Conservation (phyloP, 805 yeast genomes). For the Candida namnaoensis region DNA sequence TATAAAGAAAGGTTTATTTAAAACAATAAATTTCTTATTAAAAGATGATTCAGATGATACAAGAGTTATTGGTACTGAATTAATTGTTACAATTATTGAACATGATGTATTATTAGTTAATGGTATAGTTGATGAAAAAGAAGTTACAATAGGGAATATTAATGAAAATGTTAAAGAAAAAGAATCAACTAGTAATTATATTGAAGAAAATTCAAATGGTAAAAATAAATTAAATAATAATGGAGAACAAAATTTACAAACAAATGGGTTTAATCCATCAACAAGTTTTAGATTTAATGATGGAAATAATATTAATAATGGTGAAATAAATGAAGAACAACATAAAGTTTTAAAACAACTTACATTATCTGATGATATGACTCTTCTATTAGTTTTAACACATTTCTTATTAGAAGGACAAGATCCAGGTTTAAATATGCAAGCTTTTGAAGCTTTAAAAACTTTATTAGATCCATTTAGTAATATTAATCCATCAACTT, state of each 20-base stretch:
- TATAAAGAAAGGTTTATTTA: constrained; percentile 61
- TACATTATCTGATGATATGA: constrained; percentile 44
- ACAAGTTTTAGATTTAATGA: neutral
- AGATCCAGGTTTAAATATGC: constrained; percentile 68
- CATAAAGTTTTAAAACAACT: constrained; percentile 1
- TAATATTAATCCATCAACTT: constrained; percentile 1
- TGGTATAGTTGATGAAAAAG: constrained; percentile 4
- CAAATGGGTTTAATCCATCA: too few species aligned
- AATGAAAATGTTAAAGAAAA: too few species aligned
- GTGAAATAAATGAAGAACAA: neutral
- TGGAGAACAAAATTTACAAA: constrained; percentile 3
- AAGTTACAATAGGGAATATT: too few species aligned
- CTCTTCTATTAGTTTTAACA: constrained; percentile 45
- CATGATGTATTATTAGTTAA: constrained; percentile 65
- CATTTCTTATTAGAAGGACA: constrained; percentile 53
- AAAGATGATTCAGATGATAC: constrained; percentile 36
- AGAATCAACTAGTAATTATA: neutral
- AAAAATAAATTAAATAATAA: constrained; percentile 1
- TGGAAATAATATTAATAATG: neutral
- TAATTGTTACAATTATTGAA: constrained; percentile 73
- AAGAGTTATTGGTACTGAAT: constrained; percentile 69
- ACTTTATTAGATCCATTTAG: constrained; percentile 34
- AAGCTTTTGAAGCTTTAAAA: constrained; percentile 76
- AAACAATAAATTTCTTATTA: constrained; percentile 66
- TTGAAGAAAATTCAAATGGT: constrained; percentile 2